These are phyloP conservation scores for Fusarium temperatum DNA, from an alignment of 2,329 filamentous ascomycete genomes.

Conservation along the genomic window DNA sequence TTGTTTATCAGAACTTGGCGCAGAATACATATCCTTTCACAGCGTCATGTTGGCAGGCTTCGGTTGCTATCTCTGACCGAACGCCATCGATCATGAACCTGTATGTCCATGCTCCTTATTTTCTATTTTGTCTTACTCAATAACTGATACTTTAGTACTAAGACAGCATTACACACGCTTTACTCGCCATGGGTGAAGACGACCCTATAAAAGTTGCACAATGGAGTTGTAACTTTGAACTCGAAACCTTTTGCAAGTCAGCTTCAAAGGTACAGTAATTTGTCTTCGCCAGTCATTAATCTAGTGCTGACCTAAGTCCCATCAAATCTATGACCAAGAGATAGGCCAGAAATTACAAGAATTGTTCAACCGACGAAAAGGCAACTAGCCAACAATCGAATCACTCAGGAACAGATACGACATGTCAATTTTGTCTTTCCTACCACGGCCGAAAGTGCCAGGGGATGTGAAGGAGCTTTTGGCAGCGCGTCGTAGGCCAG, in stretches of 20 bases:
- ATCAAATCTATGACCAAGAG: fast-evolving
- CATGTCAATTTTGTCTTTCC: fast-evolving
- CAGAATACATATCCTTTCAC: fast-evolving
- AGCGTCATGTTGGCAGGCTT: neutral
- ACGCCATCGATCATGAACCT: fast-evolving
- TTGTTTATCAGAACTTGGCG: neutral
- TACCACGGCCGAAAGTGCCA: neutral
- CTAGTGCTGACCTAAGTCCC: fast-evolving
- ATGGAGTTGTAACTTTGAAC: neutral
- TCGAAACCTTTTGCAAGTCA: neutral
- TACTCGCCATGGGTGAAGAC: neutral
- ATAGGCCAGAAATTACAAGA: fast-evolving
- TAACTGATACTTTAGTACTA: no score
- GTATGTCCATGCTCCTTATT: neutral
- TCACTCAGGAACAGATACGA: neutral
- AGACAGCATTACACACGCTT: neutral
- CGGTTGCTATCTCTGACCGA: fast-evolving
- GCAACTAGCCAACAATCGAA: neutral
- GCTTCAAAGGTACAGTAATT: neutral
- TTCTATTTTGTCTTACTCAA: neutral
- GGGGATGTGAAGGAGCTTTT: no score
- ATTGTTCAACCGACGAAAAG: neutral
- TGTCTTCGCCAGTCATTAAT: fast-evolving
- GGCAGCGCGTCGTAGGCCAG: no score
- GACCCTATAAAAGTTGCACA: neutral